phyloP scores from a whole-genome alignment of 2,329 filamentous ascomycete genomes.

The Penicillium janthinellum region DNA sequence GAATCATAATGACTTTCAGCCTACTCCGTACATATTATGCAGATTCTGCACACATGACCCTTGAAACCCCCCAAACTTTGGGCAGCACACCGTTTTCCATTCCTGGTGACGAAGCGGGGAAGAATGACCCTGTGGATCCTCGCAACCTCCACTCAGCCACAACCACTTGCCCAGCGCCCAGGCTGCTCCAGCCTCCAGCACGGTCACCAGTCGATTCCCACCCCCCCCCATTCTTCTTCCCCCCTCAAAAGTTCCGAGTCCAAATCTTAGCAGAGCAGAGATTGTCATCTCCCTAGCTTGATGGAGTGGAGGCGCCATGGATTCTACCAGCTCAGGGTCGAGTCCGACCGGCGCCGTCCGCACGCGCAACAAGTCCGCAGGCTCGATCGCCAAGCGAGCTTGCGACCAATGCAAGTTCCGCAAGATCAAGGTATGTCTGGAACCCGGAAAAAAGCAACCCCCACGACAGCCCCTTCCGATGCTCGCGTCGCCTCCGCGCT shows the following conservation, averaged over 20 bases:
- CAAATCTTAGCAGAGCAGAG: neutral
- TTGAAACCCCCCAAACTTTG: neutral
- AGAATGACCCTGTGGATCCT: neutral
- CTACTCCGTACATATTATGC: too few relatives aligned
- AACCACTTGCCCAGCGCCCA: neutral
- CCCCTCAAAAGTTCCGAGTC: neutral
- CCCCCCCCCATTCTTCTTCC: neutral
- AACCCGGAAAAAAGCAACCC: neutral
- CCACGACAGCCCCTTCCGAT: neutral
- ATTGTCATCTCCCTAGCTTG: conserved; percentile 2
- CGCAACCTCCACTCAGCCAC: neutral
- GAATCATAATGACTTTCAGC: too few relatives aligned
- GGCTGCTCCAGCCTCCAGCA: neutral
- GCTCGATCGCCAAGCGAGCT: conserved; percentile 37
- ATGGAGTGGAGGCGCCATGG: conserved; percentile 29
- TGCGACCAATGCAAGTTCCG: conserved; percentile 48
- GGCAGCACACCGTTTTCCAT: neutral
- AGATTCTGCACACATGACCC: too few relatives aligned
- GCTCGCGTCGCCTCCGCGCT: neutral
- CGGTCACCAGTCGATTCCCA: neutral
- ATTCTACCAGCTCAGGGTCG: conserved; percentile 27
- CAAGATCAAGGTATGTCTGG: conserved; percentile 37
- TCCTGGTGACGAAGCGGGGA: conserved; percentile 8
- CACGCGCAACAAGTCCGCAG: conserved; percentile 26
- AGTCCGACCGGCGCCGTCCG: conserved; percentile 26